These are phyloP conservation scores for Hemisphaericaspora xylanilytica DNA, from an alignment of 1,139 yeast genomes.

Conservation along the genomic window DNA sequence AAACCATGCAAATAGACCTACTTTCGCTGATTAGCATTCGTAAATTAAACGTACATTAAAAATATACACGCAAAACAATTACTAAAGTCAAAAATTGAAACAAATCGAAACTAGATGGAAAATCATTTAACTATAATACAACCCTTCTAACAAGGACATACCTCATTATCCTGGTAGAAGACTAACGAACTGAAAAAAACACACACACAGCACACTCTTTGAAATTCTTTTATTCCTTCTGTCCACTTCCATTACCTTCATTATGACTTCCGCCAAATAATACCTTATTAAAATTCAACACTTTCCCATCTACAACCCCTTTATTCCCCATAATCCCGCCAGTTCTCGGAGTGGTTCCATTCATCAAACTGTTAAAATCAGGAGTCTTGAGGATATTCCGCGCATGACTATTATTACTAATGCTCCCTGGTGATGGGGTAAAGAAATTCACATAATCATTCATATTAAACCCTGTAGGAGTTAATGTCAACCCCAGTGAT, in stretches of 20 bases:
- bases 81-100: too few species aligned
- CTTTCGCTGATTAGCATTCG: too few species aligned
- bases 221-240: conserved; percentile 7
- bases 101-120: too few species aligned
- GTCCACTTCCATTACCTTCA: conserved; percentile 5
- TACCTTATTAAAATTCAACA: conserved; percentile 45
- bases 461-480: conserved; percentile 78
- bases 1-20: too few species aligned
- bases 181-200: neutral
- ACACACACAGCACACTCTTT: neutral
- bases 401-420: too few species aligned
- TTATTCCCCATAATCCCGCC: conserved; percentile 19
- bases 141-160: too few species aligned
- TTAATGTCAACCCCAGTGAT: conserved; percentile 43
- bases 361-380: conserved; percentile 36
- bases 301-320: conserved; percentile 46
- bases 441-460: conserved; percentile 77
- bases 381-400: conserved; percentile 42
- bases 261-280: conserved; percentile 16
- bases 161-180: too few species aligned
- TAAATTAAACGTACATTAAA: too few species aligned
- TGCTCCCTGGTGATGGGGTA: conserved; percentile 64
- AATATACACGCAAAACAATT: too few species aligned
- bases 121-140: too few species aligned
- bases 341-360: conserved; percentile 17